Evolutionary conservation across 2,329 filamentous ascomycete genomes (phyloP).

Genomic region (Cercospora sp.): DNA sequence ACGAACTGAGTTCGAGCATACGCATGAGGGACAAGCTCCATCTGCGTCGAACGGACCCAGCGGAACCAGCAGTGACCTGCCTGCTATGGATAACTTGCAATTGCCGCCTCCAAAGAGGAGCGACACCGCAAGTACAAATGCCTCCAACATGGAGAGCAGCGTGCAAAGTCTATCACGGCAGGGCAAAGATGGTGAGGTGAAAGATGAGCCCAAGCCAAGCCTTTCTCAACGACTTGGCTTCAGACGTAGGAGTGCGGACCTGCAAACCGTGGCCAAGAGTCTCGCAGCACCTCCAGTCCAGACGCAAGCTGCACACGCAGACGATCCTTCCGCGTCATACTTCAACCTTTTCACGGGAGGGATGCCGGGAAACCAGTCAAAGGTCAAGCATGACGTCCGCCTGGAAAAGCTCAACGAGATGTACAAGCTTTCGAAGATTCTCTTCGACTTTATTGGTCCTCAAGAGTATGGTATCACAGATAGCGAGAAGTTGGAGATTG

Average conservation of each 20-base stretch:
- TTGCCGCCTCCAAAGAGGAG: slow-evolving; percentile 29
- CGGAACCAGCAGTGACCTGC: slow-evolving; percentile 2
- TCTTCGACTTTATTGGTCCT: slow-evolving; percentile 98
- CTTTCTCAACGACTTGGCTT: slow-evolving; percentile 55
- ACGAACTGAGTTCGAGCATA: slow-evolving; percentile 38
- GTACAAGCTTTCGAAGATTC: slow-evolving; percentile 87
- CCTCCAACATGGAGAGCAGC: slow-evolving; percentile 21
- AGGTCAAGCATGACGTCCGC: slow-evolving; percentile 78
- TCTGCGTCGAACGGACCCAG: slow-evolving; percentile 21
- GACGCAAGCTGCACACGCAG: slow-evolving; percentile 29
- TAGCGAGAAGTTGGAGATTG: slow-evolving; percentile 97
- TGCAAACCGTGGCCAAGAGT: slow-evolving; percentile 30
- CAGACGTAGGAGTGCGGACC: slow-evolving; percentile 53
- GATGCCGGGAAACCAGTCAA: slow-evolving; percentile 51
- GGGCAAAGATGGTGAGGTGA: slow-evolving; percentile 15
- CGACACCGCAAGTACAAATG: slow-evolving; percentile 26
- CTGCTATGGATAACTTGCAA: slow-evolving; percentile 19
- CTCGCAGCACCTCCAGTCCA: slow-evolving; percentile 3
- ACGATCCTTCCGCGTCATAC: slow-evolving; percentile 63
- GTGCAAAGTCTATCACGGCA: slow-evolving; percentile 5
- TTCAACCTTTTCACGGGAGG: slow-evolving; percentile 87
- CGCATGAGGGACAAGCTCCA: slow-evolving; percentile 33
- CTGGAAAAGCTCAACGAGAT: slow-evolving; percentile 88
- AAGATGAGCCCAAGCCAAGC: slow-evolving; percentile 25
- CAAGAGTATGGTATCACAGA: slow-evolving; percentile 98